These are phyloP conservation scores for Madurella fahalii DNA, from an alignment of 2,329 filamentous ascomycete species.

Conservation along the genomic window DNA sequence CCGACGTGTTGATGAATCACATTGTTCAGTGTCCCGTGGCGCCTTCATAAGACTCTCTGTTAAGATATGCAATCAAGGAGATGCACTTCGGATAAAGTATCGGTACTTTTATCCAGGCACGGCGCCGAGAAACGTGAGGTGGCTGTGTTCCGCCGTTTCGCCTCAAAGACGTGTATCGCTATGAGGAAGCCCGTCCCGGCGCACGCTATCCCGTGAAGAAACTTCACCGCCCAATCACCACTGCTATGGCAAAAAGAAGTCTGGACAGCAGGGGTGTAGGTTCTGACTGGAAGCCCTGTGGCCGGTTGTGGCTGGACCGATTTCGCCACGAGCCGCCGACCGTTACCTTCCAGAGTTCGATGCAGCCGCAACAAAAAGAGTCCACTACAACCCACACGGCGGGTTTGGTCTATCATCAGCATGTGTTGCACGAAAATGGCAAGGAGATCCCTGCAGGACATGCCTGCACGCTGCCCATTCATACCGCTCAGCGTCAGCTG, in stretches of 20 bases:
- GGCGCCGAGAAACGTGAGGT: neutral
- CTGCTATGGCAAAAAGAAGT: too few relatives aligned
- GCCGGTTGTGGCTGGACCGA: neutral
- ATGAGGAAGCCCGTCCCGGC: neutral
- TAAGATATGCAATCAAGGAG: neutral
- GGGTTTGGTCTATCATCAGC: neutral
- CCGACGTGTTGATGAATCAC: too few relatives aligned
- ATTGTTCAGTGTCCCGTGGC: too few relatives aligned
- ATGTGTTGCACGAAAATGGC: neutral
- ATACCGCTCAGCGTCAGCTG: too few relatives aligned
- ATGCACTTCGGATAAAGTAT: constrained; percentile 13
- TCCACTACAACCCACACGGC: neutral
- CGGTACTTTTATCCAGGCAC: constrained; percentile 6
- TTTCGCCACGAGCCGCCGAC: neutral
- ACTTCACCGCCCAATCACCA: neutral
- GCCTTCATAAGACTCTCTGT: too few relatives aligned
- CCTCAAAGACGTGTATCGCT: neutral
- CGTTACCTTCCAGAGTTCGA: too few relatives aligned
- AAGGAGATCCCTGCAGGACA: too few relatives aligned
- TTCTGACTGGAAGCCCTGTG: neutral
- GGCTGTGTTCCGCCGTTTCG: constrained; percentile 7
- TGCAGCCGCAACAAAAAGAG: too few relatives aligned
- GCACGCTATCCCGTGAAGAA: neutral
- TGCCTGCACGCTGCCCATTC: too few relatives aligned
- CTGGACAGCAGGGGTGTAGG: too few relatives aligned